These are phyloP conservation scores for Globisporangium paroecandrum DNA, from an alignment of 352 stramenopile genomes.

Conservation along the genomic window DNA sequence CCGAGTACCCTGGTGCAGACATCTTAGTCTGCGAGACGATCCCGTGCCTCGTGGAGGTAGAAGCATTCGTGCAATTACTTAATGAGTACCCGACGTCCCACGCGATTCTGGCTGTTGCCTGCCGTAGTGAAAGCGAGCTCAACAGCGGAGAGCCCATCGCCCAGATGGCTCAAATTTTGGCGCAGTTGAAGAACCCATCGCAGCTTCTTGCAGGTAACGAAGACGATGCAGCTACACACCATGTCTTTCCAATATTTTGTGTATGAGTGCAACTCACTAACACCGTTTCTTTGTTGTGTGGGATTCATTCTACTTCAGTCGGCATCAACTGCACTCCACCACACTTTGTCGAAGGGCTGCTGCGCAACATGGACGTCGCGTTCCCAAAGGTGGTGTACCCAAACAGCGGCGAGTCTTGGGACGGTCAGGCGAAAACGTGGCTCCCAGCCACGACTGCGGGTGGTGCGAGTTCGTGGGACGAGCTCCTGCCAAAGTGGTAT, in stretches of 20 bases:
- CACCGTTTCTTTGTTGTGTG: background rate
- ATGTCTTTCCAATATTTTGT: background rate
- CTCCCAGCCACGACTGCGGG: conserved; percentile 38
- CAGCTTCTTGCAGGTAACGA: conserved; percentile 45
- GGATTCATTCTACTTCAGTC: conserved; percentile 21
- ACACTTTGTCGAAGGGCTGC: conserved; percentile 59
- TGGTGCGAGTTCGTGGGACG: conserved; percentile 47
- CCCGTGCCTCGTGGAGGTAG: conserved; percentile 77
- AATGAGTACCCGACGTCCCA: conserved; percentile 55
- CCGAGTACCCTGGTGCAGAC: conserved; percentile 44
- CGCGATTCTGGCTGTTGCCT: conserved; percentile 65
- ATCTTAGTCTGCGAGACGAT: conserved; percentile 86
- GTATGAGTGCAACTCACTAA: background rate
- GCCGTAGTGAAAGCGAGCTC: conserved; percentile 53
- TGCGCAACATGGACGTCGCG: conserved; percentile 40
- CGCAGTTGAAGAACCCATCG: conserved; percentile 44
- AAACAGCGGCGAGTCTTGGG: conserved; percentile 84
- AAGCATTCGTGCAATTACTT: conserved; percentile 71
- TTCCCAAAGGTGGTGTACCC: conserved; percentile 75
- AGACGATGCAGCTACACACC: background rate
- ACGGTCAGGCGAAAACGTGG: conserved; percentile 72
- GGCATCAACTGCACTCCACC: conserved; percentile 87
- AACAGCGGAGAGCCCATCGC: conserved; percentile 65
- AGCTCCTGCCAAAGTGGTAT: conserved; percentile 61
- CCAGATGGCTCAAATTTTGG: conserved; percentile 37